Base-by-base conservation (phyloP, 148 eudicot species). In the Chenopodium quinoa region DNA sequence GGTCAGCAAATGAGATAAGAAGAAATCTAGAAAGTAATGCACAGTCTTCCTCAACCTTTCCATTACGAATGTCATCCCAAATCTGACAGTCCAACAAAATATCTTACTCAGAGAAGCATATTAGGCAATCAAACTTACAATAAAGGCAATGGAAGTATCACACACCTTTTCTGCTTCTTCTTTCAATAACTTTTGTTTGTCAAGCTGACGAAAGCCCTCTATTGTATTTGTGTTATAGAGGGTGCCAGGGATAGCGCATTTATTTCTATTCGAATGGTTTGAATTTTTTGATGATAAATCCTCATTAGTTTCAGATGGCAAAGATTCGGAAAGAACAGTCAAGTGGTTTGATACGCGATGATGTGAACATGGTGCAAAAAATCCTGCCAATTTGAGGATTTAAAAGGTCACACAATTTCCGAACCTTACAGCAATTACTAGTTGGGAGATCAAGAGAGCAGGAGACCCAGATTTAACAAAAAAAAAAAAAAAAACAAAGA, bases 1-100 rank as follows among this genome's bases (percentile, higher is more conserved):
- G 89, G 88, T 95, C 98, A 10, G 98, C 94, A 88, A 93, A 95
- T 85, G 98, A 84, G 78, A 95, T 81, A 78, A 92, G 85, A 80
- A 95, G 91, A 86, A 95, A 95, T 80, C 94, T 92, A 74, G 89
- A 91, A 76, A 95, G 94, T 79, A 92, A 71, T 65, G 91, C 74
- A 83, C 91, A 83, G 80, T 95, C 92, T 83, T 95, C 90, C 87
- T 95, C 96, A 63, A 86, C 90, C 78, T 82, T 88, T 75, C 98
- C 97, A 37, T 91, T 90, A 80, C 78, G 82, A 80, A 95, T 92
- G 73, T 93, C 97, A 76, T 87, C 91, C 97, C 93, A 93, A 50
- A 95, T 89, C 98, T 95, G 83, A 78, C 66, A 47, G 40, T 48
- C 75, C 60, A 81, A 23, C 47, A 71, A 44, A 48, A 47, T 23